Evolutionary conservation across 2,329 filamentous ascomycete species (phyloP), one percentile per base, ranked within the genome.

Genomic region (Penicillium sp.): DNA sequence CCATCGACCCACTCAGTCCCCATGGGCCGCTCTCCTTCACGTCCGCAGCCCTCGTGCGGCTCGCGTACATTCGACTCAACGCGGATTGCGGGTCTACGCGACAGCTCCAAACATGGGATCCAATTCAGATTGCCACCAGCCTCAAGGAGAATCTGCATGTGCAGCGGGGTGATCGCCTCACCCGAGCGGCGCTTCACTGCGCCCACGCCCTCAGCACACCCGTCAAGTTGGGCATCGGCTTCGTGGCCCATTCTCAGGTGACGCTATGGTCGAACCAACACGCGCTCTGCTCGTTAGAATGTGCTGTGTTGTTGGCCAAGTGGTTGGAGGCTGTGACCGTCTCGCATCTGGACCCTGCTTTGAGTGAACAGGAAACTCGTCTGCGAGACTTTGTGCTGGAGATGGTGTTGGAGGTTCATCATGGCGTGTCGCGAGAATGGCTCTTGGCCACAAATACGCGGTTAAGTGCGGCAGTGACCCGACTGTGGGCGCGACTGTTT

Each of bases 261-360:
- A 73, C 75, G 30, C 72, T 76, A 32, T 77, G 74, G 74, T 75
- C 72, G 3, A 73, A 75, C 2, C 65, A 75, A n/a, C 74, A 77
- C 35, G 73, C 73, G 0, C 60, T 77, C 0, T 74, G 71, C 3
- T 71, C 70, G 1, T 60, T 78, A 0, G 75, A 78, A 47, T 76
- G 73, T 13, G 73, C 72, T 0, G 67, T 77, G 0, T 56, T 78
- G 2, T 55, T 77, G 0, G 72, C 71, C 10, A 77, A 76, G 30
- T 63, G 60, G 60, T 53, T 63, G 1, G 59, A 63, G 14, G 56
- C 50, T 3, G 57, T 56, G 3, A 62, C 59, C 0, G 52, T 55
- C 0, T 28, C 41, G 1, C 37, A 53, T 25, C 57, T 55, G 0
- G 39, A 48, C 2, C 59, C 60, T 0, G 25, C 25, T 5, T 27